Evolutionary conservation across 75 land plant genomes (phyloP).

Genomic region (Cryptomeria japonica): DNA sequence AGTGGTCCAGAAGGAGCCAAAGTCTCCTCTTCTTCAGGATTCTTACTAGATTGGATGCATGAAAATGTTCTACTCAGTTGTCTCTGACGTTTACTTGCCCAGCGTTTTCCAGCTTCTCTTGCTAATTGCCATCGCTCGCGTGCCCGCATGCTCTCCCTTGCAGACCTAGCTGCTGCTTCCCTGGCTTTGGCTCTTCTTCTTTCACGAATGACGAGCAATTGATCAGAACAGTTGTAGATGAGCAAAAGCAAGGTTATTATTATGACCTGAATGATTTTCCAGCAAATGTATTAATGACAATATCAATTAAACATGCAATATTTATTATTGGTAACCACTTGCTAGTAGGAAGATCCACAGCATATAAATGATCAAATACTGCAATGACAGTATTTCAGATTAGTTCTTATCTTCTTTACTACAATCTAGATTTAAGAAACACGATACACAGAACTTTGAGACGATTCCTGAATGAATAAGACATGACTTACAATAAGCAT

Average conservation of each 20-base stretch:
- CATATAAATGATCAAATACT: conserved; percentile 3
- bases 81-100: conserved; percentile 44
- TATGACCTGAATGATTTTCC: conserved; percentile 40
- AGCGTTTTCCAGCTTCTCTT: conserved; percentile 62
- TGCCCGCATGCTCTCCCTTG: conserved; percentile 73
- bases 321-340: not conserved
- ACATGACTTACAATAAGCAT: conserved; percentile 57
- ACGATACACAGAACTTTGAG: not conserved
- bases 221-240: conserved; percentile 89
- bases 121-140: conserved; percentile 82
- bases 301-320: not conserved
- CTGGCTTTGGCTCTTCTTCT: conserved; percentile 70
- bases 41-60: conserved; percentile 26
- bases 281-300: not conserved
- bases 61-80: conserved; percentile 70
- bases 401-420: not conserved
- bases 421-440: not conserved
- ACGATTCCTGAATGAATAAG: not conserved
- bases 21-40: conserved; percentile 24
- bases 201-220: conserved; percentile 76
- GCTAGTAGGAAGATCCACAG: not conserved
- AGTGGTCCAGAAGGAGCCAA: conserved; percentile 1
- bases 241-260: conserved; percentile 57
- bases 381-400: not conserved
- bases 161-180: conserved; percentile 76